These are phyloP conservation scores for Microthyrium microscopicum DNA, from an alignment of 2,329 filamentous ascomycete genomes.

Conservation along the genomic window DNA sequence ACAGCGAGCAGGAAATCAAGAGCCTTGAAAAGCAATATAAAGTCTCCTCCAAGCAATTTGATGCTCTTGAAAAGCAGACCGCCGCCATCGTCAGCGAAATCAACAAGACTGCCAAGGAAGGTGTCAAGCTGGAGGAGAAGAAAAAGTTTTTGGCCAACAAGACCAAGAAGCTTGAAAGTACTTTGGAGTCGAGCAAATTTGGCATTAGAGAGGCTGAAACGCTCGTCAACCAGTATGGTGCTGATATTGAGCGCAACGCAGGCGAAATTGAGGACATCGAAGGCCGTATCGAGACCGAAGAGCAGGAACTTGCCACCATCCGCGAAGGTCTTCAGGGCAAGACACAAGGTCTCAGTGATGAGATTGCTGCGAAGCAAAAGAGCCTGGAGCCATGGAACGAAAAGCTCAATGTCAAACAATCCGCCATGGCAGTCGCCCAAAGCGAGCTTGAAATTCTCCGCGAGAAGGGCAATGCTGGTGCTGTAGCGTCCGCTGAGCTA, in stretches of 20 bases:
- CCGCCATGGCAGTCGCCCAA: constrained; percentile 81
- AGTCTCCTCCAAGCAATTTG: constrained; percentile 66
- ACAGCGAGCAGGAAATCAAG: constrained; percentile 80
- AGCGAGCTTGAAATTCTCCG: constrained; percentile 84
- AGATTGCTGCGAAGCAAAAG: constrained; percentile 86
- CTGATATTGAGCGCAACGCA: constrained; percentile 61
- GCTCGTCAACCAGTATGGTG: constrained; percentile 58
- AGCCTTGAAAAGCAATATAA: constrained; percentile 73
- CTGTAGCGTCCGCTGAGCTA: constrained; percentile 67
- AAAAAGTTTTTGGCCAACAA: constrained; percentile 84
- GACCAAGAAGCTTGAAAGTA: constrained; percentile 87
- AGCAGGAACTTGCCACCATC: constrained; percentile 67
- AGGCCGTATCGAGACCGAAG: constrained; percentile 57
- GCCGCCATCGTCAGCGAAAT: constrained; percentile 72
- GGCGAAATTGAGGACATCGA: constrained; percentile 65
- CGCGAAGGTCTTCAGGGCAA: constrained; percentile 84
- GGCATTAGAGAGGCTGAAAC: constrained; percentile 58
- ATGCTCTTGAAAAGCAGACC: constrained; percentile 63
- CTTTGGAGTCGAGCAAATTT: constrained; percentile 59
- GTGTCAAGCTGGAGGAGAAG: constrained; percentile 96
- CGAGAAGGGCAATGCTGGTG: constrained; percentile 77
- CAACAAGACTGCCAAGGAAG: constrained; percentile 86
- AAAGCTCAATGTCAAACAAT: constrained; percentile 93
- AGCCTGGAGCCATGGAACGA: constrained; percentile 90
- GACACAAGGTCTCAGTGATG: constrained; percentile 82